Evolutionary conservation across 441 rosid species (phyloP).

Genomic region (Arabidopsis hybrid): DNA sequence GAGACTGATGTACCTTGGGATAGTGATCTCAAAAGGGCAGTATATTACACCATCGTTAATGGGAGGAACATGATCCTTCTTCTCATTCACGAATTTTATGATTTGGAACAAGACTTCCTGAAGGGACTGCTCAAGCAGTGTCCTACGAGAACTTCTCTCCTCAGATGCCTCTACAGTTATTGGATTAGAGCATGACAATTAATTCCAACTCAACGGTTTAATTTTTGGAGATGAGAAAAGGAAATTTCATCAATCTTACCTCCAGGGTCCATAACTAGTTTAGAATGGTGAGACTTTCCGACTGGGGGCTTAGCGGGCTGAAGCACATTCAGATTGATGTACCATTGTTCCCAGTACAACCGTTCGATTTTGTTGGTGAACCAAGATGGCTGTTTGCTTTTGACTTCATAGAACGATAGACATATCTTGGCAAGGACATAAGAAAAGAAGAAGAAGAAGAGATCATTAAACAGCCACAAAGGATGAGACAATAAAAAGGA

Average conservation of each 20-base stretch:
- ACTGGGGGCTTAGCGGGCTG: conserved; percentile 65
- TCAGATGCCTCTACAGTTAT: conserved; percentile 59
- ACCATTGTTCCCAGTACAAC: conserved; percentile 90
- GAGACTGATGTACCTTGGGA: conserved; percentile 71
- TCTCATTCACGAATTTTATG: conserved; percentile 90
- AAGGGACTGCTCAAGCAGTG: conserved; percentile 78
- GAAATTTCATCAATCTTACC: conserved; percentile 50
- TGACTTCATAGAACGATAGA: conserved; percentile 87
- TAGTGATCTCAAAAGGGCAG: conserved; percentile 83
- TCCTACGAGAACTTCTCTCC: conserved; percentile 71
- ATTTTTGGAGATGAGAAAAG: not conserved
- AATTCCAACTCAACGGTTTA: not conserved
- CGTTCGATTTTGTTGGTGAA: conserved; percentile 78
- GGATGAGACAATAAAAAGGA: not conserved
- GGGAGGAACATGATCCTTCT: conserved; percentile 91
- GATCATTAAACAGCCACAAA: conserved; percentile 12
- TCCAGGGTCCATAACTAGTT: conserved; percentile 67
- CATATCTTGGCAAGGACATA: conserved; percentile 62
- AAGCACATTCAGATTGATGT: conserved; percentile 80
- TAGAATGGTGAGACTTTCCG: conserved; percentile 69
- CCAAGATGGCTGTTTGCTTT: conserved; percentile 88
- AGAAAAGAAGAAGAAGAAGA: conserved; percentile 7
- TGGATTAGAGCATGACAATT: conserved; percentile 14
- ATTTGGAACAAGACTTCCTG: conserved; percentile 89
- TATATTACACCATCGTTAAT: conserved; percentile 78